Evolutionary conservation across 1,284 basidiomycete species (phyloP), one percentile per base, ranked within the genome.

Genomic region (Sphaerobolus stellatus): DNA sequence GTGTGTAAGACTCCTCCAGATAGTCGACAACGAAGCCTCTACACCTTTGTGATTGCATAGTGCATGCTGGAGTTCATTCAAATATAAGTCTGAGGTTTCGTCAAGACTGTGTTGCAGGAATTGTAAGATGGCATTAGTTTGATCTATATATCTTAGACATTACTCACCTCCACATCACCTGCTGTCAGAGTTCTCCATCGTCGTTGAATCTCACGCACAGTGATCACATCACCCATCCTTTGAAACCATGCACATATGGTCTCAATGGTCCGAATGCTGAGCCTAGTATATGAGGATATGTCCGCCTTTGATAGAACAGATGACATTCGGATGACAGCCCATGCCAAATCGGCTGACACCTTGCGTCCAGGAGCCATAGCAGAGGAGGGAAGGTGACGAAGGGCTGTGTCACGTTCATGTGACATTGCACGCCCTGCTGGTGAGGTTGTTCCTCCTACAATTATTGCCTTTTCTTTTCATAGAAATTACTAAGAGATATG

Each of bases 91-190:
- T 28, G 13, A 13, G 11, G 22, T 29, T 16, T 31, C n/a, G 4
- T 29, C 28, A 48, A 48, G 25, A 48, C 29, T 48, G n/a, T 5
- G 13, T 29, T 22, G 27, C 46, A 48, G 27, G 31, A 48, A 48
- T 28, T 48, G 14, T 48, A 31, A 29, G 24, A 22, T 3, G 31
- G n/a, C 7, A 7, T 38, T 16, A 38, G 7, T n/a, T n/a, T n/a
- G n/a, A n/a, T n/a, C n/a, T n/a, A n/a, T n/a, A n/a, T n/a, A n/a
- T n/a, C n/a, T n/a, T n/a, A n/a, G n/a, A n/a, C n/a, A n/a, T n/a
- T n/a, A n/a, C n/a, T n/a, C n/a, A n/a, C n/a, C n/a, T n/a, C n/a
- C n/a, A n/a, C n/a, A n/a, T n/a, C n/a, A n/a, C n/a, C n/a, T n/a
- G n/a, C n/a, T n/a, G n/a, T n/a, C n/a, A n/a, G n/a, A n/a, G n/a